Percentiles rank a stretch among this genome's conserved stretches.
phyloP scores from a whole-genome alignment of 1,284 basidiomycete genomes.

The Ceraceosorus guamensis region DNA sequence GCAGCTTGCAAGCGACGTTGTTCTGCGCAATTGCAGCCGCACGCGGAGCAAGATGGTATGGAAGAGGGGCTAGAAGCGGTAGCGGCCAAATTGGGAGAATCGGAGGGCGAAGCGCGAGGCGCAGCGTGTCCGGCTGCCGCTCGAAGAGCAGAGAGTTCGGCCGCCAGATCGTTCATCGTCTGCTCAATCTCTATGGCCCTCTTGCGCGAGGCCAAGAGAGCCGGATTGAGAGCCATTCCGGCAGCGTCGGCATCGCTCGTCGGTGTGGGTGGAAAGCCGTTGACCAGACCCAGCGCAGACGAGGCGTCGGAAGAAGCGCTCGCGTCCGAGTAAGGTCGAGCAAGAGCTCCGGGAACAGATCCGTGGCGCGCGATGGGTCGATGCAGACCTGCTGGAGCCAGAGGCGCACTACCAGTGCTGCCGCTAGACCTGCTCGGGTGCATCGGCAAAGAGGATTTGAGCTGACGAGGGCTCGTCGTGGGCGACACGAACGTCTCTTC shows the following conservation, averaged over 20 bases:
- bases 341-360: neutral
- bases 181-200: slow-evolving; percentile 5
- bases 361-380: neutral
- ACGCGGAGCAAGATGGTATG: slow-evolving; percentile 1
- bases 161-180: neutral
- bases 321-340: neutral
- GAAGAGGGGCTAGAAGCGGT: neutral
- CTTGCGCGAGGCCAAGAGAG: neutral
- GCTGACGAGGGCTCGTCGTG: neutral
- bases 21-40: slow-evolving; percentile 8
- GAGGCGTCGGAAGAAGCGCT: slow-evolving; percentile 3
- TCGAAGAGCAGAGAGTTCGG: slow-evolving; percentile 1
- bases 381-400: neutral
- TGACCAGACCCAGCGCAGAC: slow-evolving; percentile 4
- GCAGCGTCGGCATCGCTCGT: neutral
- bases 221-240: neutral
- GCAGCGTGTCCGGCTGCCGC: neutral
- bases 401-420: neutral
- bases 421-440: neutral
- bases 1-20: slow-evolving; percentile 6
- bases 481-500: no score
- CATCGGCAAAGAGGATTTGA: slow-evolving; percentile 1
- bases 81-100: neutral
- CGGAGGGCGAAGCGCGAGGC: neutral
- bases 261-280: slow-evolving; percentile 5